Evolutionary conservation across 2,329 filamentous ascomycete species (phyloP).

Genomic region (Verticillium zaregamsianum): DNA sequence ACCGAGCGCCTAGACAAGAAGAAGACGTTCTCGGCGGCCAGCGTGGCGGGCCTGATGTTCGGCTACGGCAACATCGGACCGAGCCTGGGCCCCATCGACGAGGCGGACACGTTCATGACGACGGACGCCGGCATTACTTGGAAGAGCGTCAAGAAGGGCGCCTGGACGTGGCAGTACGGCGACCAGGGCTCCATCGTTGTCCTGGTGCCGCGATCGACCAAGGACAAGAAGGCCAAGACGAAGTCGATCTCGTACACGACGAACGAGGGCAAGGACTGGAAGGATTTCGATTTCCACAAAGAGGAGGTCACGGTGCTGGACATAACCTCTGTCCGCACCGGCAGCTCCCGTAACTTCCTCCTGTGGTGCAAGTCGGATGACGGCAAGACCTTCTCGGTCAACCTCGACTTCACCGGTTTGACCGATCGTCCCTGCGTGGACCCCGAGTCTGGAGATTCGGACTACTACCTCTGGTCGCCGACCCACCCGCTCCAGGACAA

Average conservation of each 20-base stretch:
- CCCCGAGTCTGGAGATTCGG: constrained; percentile 54
- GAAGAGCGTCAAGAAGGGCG: constrained; percentile 80
- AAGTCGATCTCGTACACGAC: constrained; percentile 70
- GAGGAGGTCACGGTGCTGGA: constrained; percentile 69
- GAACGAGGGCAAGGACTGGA: constrained; percentile 80
- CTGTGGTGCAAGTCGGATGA: constrained; percentile 69
- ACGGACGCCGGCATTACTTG: constrained; percentile 86
- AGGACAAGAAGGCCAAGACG: constrained; percentile 65
- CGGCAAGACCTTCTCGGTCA: constrained; percentile 65
- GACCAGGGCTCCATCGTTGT: constrained; percentile 93
- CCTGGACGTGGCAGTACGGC: constrained; percentile 90
- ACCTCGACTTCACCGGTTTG: constrained; percentile 84
- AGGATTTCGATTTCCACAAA: constrained; percentile 67
- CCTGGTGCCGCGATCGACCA: constrained; percentile 68
- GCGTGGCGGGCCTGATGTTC: constrained; percentile 87
- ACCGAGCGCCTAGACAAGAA: constrained; percentile 80
- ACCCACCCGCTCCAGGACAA: constrained; percentile 74
- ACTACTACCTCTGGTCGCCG: constrained; percentile 87
- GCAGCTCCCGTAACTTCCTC: constrained; percentile 86
- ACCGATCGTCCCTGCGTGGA: constrained; percentile 69
- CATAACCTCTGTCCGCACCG: constrained; percentile 84
- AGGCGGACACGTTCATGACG: constrained; percentile 88
- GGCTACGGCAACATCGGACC: constrained; percentile 85
- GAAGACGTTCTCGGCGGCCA: constrained; percentile 83
- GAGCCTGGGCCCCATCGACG: constrained; percentile 59